Base-by-base conservation (phyloP, 768 basidiomycete species). In the Lentinula aciculospora region DNA sequence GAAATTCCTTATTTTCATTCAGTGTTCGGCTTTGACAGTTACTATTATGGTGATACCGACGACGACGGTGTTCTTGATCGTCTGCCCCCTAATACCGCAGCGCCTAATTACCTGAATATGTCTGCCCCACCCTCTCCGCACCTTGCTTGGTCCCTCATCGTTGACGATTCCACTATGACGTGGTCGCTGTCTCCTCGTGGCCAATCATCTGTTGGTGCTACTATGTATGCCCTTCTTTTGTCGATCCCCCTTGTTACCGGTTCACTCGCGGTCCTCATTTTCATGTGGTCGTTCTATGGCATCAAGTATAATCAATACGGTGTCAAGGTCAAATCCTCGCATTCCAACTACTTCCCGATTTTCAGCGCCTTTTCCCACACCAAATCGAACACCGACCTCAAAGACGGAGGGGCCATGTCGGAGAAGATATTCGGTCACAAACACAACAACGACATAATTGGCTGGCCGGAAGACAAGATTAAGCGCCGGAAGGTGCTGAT, bases 281-380 rank as follows among this genome's bases (percentile, higher is more conserved):
- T 97, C 82, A 90, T 94, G 85, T 94, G 91, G 87, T 86, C 89
- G 6, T 97, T 97, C 82, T 97, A 97, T 66, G 92, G 93, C 31
- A 96, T 97, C 77, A 93, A 83, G 68, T 87, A 94, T 77, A 97
- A 97, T 72, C 86, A 86, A 70, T 97, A 86, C 72, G 94, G 94
- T 73, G 84, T 88, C 64, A 85, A 90, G 73, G 79, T 81, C 17
- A 76, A 79, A 36, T 84, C 55, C n/a, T 56, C 55, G 9, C 42
- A 56, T 10, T 19, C 78, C 65, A 89, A 81, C 66, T 97, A 97
- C 72, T 86, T 96, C 80, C 94, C 94, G 23, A 94, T 96, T 66
- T 78, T 95, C 45, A 88, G 88, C 40, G 71, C 70, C 32, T 64
- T 85, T 2, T 77, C 79, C 29, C 78, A 79, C 70, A 89, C 83